Conservation (phyloP, 1,284 basidiomycete species). For the Chalciporus sp. region DNA sequence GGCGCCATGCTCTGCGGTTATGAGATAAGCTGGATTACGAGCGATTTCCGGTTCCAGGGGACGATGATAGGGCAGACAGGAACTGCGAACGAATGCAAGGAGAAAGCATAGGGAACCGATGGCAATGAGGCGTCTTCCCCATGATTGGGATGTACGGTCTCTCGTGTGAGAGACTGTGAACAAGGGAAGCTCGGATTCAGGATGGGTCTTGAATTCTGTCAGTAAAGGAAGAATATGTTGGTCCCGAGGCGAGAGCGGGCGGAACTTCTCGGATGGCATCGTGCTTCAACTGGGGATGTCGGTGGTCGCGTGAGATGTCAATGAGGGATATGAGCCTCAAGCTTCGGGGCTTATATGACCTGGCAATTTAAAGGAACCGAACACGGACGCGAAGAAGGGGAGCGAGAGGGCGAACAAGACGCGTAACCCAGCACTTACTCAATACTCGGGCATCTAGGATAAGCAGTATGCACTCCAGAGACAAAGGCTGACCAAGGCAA, state of each 20-base stretch:
- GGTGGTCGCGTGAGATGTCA: too few relatives aligned
- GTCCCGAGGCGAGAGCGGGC: background rate
- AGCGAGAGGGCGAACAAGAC: too few relatives aligned
- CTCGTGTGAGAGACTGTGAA: constrained; percentile 11
- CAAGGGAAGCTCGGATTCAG: constrained; percentile 26
- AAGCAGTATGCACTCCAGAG: too few relatives aligned
- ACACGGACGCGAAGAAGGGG: too few relatives aligned
- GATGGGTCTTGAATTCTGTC: background rate
- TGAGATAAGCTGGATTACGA: constrained; percentile 74
- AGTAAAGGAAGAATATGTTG: background rate
- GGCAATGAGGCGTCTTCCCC: constrained; percentile 17
- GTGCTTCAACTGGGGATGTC: background rate
- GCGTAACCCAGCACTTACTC: too few relatives aligned
- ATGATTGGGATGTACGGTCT: constrained; percentile 1
- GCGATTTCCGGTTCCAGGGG: constrained; percentile 7
- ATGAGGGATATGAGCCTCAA: too few relatives aligned
- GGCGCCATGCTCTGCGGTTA: constrained; percentile 75
- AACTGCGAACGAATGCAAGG: constrained; percentile 11
- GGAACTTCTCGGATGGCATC: background rate
- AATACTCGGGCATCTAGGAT: too few relatives aligned
- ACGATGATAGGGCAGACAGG: background rate
- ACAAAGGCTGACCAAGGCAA: too few relatives aligned
- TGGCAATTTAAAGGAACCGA: too few relatives aligned
- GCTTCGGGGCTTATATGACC: too few relatives aligned
- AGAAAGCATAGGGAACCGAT: constrained; percentile 20